These are phyloP conservation scores for Dichotomopilus funicola DNA, from an alignment of 2,329 filamentous ascomycete species.

Conservation along the genomic window DNA sequence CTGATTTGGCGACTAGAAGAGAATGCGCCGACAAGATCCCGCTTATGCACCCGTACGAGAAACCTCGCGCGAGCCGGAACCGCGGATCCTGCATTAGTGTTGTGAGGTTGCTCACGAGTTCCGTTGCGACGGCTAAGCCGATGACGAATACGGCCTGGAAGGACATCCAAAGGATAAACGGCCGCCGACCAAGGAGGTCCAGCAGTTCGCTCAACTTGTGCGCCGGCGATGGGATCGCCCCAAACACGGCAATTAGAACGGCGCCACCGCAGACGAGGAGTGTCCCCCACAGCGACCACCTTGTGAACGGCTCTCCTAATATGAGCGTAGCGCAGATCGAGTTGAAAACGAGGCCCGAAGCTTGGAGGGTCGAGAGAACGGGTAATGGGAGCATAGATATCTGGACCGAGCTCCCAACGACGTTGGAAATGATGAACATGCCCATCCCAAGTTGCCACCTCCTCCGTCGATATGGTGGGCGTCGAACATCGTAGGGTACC, in stretches of 20 bases:
- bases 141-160: constrained; percentile 68
- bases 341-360: constrained; percentile 95
- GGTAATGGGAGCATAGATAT: constrained; percentile 93
- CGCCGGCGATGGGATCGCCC: constrained; percentile 86
- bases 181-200: constrained; percentile 60
- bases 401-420: constrained; percentile 92
- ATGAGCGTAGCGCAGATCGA: constrained; percentile 94
- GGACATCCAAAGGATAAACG: constrained; percentile 86
- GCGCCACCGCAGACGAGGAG: constrained; percentile 81
- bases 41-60: constrained; percentile 83
- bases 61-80: constrained; percentile 70
- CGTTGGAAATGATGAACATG: constrained; percentile 92
- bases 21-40: constrained; percentile 92
- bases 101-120: constrained; percentile 46
- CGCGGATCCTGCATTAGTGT: constrained; percentile 54
- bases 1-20: constrained; percentile 88
- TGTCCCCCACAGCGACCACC: constrained; percentile 86
- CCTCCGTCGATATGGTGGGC: constrained; percentile 82
- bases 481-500: constrained; percentile 64
- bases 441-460: constrained; percentile 97
- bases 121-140: constrained; percentile 57
- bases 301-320: constrained; percentile 87
- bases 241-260: constrained; percentile 88
- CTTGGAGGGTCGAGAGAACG: constrained; percentile 90
- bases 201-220: constrained; percentile 82